These are phyloP conservation scores for Eucalyptus regnans DNA, from an alignment of 345 rosid genomes.

Conservation along the genomic window DNA sequence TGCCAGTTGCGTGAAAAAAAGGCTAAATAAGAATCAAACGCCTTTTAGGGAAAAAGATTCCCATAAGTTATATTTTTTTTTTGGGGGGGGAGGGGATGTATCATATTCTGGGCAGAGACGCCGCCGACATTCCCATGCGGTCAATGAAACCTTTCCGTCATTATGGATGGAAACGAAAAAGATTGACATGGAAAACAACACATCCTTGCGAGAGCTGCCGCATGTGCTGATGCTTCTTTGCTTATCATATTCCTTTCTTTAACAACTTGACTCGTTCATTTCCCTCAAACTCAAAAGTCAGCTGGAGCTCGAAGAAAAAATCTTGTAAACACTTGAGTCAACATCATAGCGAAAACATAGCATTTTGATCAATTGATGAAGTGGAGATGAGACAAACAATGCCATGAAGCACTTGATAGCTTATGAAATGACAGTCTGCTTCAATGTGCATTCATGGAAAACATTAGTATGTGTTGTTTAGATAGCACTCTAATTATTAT, in stretches of 20 bases:
- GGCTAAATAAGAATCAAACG: background rate
- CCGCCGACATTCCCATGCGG: background rate
- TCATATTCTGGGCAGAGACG: background rate
- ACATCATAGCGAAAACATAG: background rate
- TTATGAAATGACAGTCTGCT: background rate
- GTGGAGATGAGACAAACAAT: background rate
- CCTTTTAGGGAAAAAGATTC: background rate
- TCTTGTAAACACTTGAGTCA: background rate
- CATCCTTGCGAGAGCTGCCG: background rate
- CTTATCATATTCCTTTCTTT: background rate
- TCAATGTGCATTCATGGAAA: background rate
- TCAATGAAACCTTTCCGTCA: background rate
- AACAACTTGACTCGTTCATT: background rate
- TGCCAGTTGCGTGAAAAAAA: background rate
- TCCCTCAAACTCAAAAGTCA: background rate
- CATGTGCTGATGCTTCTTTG: background rate
- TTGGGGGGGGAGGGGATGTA: background rate
- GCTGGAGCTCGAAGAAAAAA: background rate
- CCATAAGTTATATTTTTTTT: background rate
- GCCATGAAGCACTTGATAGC: background rate
- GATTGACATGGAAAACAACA: background rate
- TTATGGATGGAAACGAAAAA: background rate
- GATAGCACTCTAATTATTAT: background rate
- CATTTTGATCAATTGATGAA: background rate
- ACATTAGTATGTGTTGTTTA: background rate